Base-by-base conservation (phyloP, 164 flowering plant species). In the Tinospora cordifolia region DNA sequence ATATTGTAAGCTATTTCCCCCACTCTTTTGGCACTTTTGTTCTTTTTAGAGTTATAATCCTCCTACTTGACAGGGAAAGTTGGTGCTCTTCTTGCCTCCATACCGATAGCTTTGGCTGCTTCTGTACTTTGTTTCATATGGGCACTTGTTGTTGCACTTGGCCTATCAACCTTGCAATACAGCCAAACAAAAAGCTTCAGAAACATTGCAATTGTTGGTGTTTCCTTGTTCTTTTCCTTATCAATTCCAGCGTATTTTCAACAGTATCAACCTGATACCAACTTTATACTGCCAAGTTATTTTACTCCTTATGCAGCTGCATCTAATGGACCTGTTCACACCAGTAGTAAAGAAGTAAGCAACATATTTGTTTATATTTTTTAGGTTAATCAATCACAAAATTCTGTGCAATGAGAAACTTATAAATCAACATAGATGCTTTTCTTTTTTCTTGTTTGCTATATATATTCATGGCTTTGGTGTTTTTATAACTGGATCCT, bases 1-100 rank as follows among this genome's bases (percentile, higher is more conserved):
- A 30, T 30, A 30, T 1, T 30, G 4, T 30, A 30, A 30, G 36
- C 36, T 30, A 4, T 30, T 30, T 30, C 4, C 4, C 4, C 36
- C 4, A 1, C 4, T 30, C 36, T 30, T 30, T 30, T 30, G 36
- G 36, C 36, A 30, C 36, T 30, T 4, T 30, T 4, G 4, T 30
- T 30, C 36, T 30, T 30, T 30, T 30, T 30, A 30, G 36, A 30
- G 36, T 30, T 30, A 30, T 54, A 54, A 54, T 3, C 3, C 21
- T 54, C n/a, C 60, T 54, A n/a, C 71, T 77, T 77, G 30, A 58
- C 77, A 93, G 98, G 96, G 65, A 93, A 93, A 87, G 76, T 91
- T 13, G 98, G 98, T 58, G 98, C 93, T 26, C 80, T 91, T 74
- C 89, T 93, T 74, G 98, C 98, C 74, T 93, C 98, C 9, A 90